Base-by-base conservation (phyloP, 768 basidiomycete genomes). In the Hypholoma sublateritium region DNA sequence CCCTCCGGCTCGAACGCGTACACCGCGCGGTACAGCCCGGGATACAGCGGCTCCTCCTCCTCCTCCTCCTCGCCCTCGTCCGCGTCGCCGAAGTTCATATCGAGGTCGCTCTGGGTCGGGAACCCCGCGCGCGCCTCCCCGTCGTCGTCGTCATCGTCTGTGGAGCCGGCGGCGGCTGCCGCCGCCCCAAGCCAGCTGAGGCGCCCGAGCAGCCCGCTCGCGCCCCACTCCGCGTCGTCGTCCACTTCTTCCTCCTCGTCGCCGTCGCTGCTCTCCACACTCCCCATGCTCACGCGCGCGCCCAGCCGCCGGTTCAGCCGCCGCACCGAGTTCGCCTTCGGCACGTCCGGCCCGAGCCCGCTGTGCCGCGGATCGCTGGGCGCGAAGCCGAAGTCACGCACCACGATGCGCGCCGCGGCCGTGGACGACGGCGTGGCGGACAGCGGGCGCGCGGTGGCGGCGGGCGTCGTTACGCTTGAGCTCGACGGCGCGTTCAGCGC, bases 1-100 rank as follows among this genome's bases (percentile, higher is more conserved):
- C 90, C 87, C 63, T 93, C 89, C 0, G 89, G 88, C 58, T 86
- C 85, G 60, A 95, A 93, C 4, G 84, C 77, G 60, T 88, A 94
- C 69, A 91, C 12, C 7, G 92, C 90, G 14, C 87, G 83, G 65
- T 94, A 94, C 1, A 88, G 57, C 0, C 92, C 92, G 0, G 91
- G 88, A 19, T 76, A 71, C 1, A 91, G 77, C 41, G 76, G 77
- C 5, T 76, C 77, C 14, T 74, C 76, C 6, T 72, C 73, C 1
- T 74, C 76, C 1, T 70, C 71, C 1, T 65, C 69, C 1, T 57
- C 63, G n/a, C n/a, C n/a, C 8, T 65, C 67, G 2, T 65, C 68
- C 4, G 28, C 28, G 67, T 61, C 63, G 46, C 59, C 21, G 63
- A 72, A 72, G 56, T 72, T 72, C 56, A 60, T 47, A 64, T 76